Percentiles rank a stretch among this genome's conserved stretches.
Conservation (phyloP, 2,329 filamentous ascomycete species). For the Fusarium piperis region DNA sequence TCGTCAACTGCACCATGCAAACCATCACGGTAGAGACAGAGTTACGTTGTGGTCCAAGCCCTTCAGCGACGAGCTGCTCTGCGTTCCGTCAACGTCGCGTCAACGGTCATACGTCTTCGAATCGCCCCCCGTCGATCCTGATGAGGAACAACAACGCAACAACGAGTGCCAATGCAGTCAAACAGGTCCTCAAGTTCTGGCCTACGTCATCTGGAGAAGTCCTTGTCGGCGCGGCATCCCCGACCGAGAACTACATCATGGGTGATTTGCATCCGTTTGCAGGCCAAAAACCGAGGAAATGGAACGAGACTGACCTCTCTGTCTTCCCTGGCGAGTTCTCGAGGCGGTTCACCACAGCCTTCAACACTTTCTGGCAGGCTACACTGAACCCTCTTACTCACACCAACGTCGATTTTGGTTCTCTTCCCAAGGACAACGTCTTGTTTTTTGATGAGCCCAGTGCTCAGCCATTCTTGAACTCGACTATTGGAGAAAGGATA, state of each 20-base stretch:
- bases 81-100: not conserved
- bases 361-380: slow-evolving; percentile 2
- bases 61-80: not conserved
- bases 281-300: not conserved
- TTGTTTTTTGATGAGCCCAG: not conserved
- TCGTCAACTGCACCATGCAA: not conserved
- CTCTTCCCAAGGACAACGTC: not conserved
- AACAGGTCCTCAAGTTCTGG: not conserved
- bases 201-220: not conserved
- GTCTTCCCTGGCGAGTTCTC: not conserved
- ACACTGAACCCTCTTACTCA: not conserved
- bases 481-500: not conserved
- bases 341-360: not conserved
- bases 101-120: not conserved
- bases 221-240: not conserved
- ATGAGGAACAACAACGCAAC: not conserved
- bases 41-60: not conserved
- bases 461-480: not conserved
- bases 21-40: not conserved
- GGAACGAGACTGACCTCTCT: not conserved
- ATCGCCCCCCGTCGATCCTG: not conserved
- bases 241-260: slow-evolving; percentile 1
- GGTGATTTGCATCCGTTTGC: not conserved
- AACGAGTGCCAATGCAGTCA: not conserved
- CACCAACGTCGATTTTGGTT: not conserved